A percentile compares a stretch with the other conserved stretches of the same genome.
Evolutionary conservation across 805 yeast species (phyloP).

Genomic region (Pichia cephalocereana): DNA sequence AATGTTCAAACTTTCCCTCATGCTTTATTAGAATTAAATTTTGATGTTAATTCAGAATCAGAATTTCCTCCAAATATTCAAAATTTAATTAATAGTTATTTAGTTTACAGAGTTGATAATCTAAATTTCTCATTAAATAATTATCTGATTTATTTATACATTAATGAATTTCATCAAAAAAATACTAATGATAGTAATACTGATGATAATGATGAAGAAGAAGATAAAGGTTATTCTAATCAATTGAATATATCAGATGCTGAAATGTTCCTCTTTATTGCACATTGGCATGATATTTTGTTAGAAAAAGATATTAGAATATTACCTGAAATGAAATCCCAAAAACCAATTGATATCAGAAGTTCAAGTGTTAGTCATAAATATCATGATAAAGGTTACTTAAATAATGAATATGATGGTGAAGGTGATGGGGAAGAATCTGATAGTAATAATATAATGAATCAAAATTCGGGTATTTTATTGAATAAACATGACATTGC

Average conservation of each 20-base stretch:
- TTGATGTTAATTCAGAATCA: slow-evolving; percentile 27
- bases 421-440: neutral
- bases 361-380: neutral
- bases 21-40: slow-evolving; percentile 39
- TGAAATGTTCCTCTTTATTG: slow-evolving; percentile 19
- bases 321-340: slow-evolving; percentile 26
- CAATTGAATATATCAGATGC: slow-evolving; percentile 12
- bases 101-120: slow-evolving; percentile 37
- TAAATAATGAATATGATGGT: neutral
- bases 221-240: neutral
- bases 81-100: slow-evolving; percentile 36
- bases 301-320: slow-evolving; percentile 33
- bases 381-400: too few species aligned
- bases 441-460: neutral
- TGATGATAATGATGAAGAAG: neutral
- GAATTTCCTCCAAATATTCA: slow-evolving; percentile 29
- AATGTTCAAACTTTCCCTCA: slow-evolving; percentile 32
- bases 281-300: slow-evolving; percentile 26
- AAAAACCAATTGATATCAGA: neutral
- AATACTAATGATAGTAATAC: neutral
- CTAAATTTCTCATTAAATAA: slow-evolving; percentile 26
- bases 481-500: slow-evolving; percentile 23
- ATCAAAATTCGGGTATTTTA: slow-evolving; percentile 19
- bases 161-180: slow-evolving; percentile 5
- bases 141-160: slow-evolving; percentile 21